phyloP scores from a whole-genome alignment of 2,329 filamentous ascomycete genomes.

The Fusarium verticillioides region DNA sequence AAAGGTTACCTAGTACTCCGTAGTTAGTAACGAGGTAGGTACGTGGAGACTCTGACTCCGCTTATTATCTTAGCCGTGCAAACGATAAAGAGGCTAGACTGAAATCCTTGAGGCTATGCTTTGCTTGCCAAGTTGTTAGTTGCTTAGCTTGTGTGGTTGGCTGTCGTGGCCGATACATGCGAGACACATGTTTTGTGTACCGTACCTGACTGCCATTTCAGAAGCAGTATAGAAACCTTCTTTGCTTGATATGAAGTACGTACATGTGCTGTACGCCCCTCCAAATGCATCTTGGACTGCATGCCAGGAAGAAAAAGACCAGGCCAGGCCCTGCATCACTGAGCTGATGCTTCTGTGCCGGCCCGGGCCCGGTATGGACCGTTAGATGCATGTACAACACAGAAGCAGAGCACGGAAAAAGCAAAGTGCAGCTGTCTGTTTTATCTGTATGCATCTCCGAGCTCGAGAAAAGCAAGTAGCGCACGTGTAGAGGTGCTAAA shows the following conservation, averaged over 20 bases:
- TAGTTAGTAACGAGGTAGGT: neutral
- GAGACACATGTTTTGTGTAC: neutral
- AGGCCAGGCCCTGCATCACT: conserved; percentile 28
- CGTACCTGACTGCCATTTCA: conserved; percentile 2
- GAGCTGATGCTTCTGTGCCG: conserved; percentile 25
- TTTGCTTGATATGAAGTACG: conserved; percentile 3
- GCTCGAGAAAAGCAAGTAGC: conserved; percentile 4
- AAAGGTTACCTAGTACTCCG: neutral
- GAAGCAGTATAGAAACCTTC: conserved; percentile 19
- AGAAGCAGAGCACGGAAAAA: conserved; percentile 6
- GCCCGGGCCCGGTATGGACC: conserved; percentile 22
- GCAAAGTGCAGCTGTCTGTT: neutral
- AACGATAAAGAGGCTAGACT: neutral
- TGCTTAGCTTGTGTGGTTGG: neutral
- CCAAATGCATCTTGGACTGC: conserved; percentile 4
- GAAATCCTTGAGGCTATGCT: neutral
- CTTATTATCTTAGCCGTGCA: conserved; percentile 1
- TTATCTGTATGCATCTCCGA: neutral
- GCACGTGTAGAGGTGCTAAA: neutral
- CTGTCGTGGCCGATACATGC: neutral
- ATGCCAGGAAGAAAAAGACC: conserved; percentile 19
- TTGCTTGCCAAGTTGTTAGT: neutral
- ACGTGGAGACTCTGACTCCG: neutral
- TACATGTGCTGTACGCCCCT: conserved; percentile 7
- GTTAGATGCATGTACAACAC: conserved; percentile 1